Base-by-base conservation (phyloP, 2,329 filamentous ascomycete species). In the Fusarium proliferatum region DNA sequence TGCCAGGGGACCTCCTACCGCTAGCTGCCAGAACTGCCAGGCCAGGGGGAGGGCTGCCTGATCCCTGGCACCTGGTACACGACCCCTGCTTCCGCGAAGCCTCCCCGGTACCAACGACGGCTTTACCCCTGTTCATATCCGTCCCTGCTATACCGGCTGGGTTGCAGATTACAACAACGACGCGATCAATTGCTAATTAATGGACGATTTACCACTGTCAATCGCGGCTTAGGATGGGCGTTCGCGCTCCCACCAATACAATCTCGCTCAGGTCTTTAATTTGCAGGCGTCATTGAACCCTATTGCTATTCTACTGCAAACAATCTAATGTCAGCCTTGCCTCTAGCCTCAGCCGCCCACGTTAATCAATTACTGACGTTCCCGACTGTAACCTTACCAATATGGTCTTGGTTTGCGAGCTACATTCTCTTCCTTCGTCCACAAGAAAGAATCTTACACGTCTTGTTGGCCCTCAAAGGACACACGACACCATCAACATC, bases 61-160 rank as follows among this genome's bases (percentile, higher is more conserved):
- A 63, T 63, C 71, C 70, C 63, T 75, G 72, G 23, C 52, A 61
- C 39, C 30, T 61, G 41, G 59, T 41, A 39, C 57, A 59, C 53
- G 30, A 55, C 52, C 76, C 72, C 65, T 75, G 75, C 52, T 61
- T 66, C 67, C 66, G 66, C 61, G 53, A 64, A 71, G 59, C 60
- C 49, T 60, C 70, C 72, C 64, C 56, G 64, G 67, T 64, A 46
- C 66, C 56, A 66, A 71, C 53, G 53, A 61, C 53, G 69, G 64
- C 49, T 66, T 57, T 36, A 60, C 60, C 69, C 71, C 64, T 74
- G 64, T 43, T 64, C 64, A 73, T 76, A 73, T 61, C 43, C 56
- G 59, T 53, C 64, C 64, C 52, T 68, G 48, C 34, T 70, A 77
- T 76, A 75, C 63, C 63, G 61, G 58, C 60, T 49, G 57, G 60